A percentile compares a stretch with the other conserved stretches of the same genome.
Evolutionary conservation across 1,284 basidiomycete species (phyloP).

Genomic region (Farysia itapuensis): DNA sequence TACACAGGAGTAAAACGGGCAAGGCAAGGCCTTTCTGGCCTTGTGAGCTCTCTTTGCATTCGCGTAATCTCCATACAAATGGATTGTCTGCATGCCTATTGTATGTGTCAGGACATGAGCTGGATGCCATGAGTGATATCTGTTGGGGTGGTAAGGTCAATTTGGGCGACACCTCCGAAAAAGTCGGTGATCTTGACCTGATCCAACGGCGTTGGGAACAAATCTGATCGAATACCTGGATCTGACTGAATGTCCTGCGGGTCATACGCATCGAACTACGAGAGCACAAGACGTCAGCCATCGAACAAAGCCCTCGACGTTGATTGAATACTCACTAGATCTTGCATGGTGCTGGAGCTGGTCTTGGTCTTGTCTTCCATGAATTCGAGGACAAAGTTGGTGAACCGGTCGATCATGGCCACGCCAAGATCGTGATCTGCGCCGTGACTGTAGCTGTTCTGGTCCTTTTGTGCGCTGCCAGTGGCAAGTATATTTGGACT

Average conservation of each 20-base stretch:
- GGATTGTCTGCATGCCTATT: not conserved
- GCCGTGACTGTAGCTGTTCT: conserved; percentile 95
- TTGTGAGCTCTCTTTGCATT: no score
- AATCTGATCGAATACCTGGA: conserved; percentile 80
- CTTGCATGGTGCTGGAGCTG: conserved; percentile 75
- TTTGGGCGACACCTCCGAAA: conserved; percentile 86
- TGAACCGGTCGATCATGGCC: conserved; percentile 91
- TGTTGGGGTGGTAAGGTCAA: conserved; percentile 65
- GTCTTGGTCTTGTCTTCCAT: conserved; percentile 93
- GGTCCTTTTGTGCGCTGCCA: conserved; percentile 80
- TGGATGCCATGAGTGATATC: not conserved
- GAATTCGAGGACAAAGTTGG: conserved; percentile 85
- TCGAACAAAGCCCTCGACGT: no score
- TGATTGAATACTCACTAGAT: conserved; percentile 66
- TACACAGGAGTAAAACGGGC: no score
- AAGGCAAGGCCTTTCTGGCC: no score
- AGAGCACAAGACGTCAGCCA: not conserved
- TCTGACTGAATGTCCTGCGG: conserved; percentile 75
- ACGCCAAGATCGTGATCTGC: conserved; percentile 92
- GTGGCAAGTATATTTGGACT: conserved; percentile 93
- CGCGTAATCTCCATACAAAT: conserved; percentile 1
- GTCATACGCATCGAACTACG: conserved; percentile 76
- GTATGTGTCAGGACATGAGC: not conserved
- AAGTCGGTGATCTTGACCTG: conserved; percentile 88
- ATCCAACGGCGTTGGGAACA: conserved; percentile 73